Evolutionary conservation across 495 filamentous ascomycete species (phyloP).

Genomic region (Haplographium delicatum): DNA sequence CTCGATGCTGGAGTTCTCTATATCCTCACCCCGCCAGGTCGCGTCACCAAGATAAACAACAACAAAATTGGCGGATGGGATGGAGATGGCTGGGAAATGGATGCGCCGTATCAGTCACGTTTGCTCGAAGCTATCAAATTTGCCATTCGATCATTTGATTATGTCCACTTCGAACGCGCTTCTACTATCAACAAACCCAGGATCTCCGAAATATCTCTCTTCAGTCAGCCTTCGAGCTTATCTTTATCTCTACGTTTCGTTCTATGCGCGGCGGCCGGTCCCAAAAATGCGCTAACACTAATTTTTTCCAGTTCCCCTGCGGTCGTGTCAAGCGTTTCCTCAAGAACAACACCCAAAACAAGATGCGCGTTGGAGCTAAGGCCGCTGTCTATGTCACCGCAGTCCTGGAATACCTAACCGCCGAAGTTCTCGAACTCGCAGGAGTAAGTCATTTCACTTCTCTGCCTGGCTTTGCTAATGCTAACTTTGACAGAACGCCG

Average conservation of each 20-base stretch:
- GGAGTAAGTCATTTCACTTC: constrained; percentile 50
- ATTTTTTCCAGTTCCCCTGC: constrained; percentile 76
- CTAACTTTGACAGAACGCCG: constrained; percentile 62
- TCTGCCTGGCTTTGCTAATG: constrained; percentile 4
- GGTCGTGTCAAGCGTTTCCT: constrained; percentile 99
- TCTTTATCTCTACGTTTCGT: constrained; percentile 2
- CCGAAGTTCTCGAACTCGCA: constrained; percentile 96
- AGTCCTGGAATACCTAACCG: constrained; percentile 95
- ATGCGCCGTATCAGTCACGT: constrained; percentile 6
- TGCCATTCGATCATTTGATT: not conserved
- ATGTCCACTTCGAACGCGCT: constrained; percentile 17
- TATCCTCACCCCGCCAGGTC: constrained; percentile 23
- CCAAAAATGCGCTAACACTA: constrained; percentile 30
- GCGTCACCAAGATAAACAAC: constrained; percentile 17
- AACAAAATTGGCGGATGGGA: not conserved
- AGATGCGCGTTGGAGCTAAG: constrained; percentile 99
- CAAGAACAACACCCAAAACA: constrained; percentile 98
- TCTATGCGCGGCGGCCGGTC: not conserved
- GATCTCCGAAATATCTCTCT: not conserved
- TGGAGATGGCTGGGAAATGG: not conserved
- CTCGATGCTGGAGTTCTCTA: not conserved
- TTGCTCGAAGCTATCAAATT: not conserved
- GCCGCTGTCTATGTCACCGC: constrained; percentile 98
- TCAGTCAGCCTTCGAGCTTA: not conserved
- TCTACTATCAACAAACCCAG: constrained; percentile 12